phyloP scores from a whole-genome alignment of 768 basidiomycete genomes.

The Lactarius trivialis region DNA sequence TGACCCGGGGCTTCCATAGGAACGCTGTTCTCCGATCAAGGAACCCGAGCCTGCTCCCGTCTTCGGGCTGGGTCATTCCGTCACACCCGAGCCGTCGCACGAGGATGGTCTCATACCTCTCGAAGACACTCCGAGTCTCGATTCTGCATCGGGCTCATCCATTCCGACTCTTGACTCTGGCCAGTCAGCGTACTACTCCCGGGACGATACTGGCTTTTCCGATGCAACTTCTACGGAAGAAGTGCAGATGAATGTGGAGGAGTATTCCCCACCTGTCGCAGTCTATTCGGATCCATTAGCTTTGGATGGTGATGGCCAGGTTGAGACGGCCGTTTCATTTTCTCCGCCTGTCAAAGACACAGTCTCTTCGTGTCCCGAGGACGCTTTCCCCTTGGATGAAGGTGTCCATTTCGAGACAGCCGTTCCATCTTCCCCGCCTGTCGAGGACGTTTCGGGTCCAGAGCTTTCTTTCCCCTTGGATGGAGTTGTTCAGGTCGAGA shows the following conservation, averaged over 20 bases:
- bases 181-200: background rate
- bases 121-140: background rate
- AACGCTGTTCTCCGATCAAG: constrained; percentile 12
- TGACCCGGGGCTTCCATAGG: background rate
- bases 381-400: no score
- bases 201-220: background rate
- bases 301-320: no score
- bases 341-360: no score
- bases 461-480: background rate
- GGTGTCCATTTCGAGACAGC: background rate
- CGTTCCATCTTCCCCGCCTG: background rate
- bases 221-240: background rate
- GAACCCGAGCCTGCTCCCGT: background rate
- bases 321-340: no score
- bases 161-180: background rate
- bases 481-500: background rate
- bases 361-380: no score
- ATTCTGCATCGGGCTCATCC: background rate
- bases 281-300: no score
- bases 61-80: background rate
- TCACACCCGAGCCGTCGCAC: background rate
- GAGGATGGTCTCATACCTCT: background rate
- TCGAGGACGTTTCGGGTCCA: background rate
- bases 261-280: background rate
- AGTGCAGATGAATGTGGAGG: background rate